Base-by-base conservation (phyloP, 768 basidiomycete genomes). In the Collybia mongolica region DNA sequence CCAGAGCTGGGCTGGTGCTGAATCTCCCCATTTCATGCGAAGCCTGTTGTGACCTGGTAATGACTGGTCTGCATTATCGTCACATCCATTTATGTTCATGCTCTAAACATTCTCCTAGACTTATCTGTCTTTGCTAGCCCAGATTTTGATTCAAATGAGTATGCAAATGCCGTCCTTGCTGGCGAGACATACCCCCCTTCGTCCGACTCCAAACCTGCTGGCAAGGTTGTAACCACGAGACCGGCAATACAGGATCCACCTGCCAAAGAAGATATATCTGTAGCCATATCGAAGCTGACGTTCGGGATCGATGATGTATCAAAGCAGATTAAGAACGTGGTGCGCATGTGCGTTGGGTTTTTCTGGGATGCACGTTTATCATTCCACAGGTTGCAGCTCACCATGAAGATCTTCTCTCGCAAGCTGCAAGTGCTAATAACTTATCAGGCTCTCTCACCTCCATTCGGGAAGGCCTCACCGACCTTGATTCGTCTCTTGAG, bases 301-400 rank as follows among this genome's bases (percentile, higher is more conserved):
- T 80, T 85, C 60, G 90, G 86, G 0, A 87, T 98, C 52, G 96
- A 98, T 36, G 94, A 98, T 66, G 85, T 96, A 17, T 85, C 87
- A 22, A 91, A 88, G 65, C 93, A 98, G 67, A 86, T 98, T 45
- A 90, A 89, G 68, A 77, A 75, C 41, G 74, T 96, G 67, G 93
- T 95, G 52, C 56, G 86, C 6, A 11, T 71, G 6, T 48, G 44
- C 22, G 26, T 15, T 19, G 44, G n/a, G 15, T 41, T 50, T n/a
- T 46, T 18, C 28, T 35, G 29, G 8, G 18, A 37, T 45, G 40
- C 18, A 35, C 23, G 40, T 48, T 44, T 29, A 56, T 40, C 50
- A 42, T 44, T 47, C 46, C 48, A 5, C 51, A 94, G 90, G 90
- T 95, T 45, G 84, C 88, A 26, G 73, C 76, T 26, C 89, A 95